These are phyloP conservation scores for Eurotiales sp. DNA, from an alignment of 2,329 filamentous ascomycete species.

Conservation along the genomic window DNA sequence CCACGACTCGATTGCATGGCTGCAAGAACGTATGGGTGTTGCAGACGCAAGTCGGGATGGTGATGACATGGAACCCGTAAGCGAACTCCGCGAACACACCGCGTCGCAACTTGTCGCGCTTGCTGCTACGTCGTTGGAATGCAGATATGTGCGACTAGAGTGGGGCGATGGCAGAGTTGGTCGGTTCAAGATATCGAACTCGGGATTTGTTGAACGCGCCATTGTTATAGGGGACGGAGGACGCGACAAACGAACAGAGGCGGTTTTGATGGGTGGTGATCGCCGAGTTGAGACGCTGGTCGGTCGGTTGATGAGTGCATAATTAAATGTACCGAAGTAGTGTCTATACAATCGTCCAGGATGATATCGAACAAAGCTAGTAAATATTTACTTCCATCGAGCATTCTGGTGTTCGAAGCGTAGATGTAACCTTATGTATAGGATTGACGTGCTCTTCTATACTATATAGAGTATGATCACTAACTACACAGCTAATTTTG, in stretches of 20 bases:
- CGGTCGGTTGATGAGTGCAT: slow-evolving; percentile 22
- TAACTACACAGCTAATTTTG: no score
- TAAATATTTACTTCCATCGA: no score
- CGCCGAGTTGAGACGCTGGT: slow-evolving; percentile 33
- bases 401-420: no score
- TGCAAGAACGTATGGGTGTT: slow-evolving; percentile 32
- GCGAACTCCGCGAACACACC: background rate
- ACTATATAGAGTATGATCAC: no score
- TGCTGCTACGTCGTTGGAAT: slow-evolving; percentile 34
- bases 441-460: no score
- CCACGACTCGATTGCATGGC: slow-evolving; percentile 31
- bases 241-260: slow-evolving; percentile 35
- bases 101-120: slow-evolving; percentile 34
- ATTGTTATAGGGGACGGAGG: slow-evolving; percentile 40
- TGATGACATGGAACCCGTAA: no score
- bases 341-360: background rate
- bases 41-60: no score
- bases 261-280: slow-evolving; percentile 31
- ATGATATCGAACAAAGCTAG: no score
- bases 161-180: slow-evolving; percentile 44
- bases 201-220: slow-evolving; percentile 38
- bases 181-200: slow-evolving; percentile 39
- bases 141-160: slow-evolving; percentile 40
- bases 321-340: background rate
- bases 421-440: no score